These are phyloP conservation scores for Lentinula raphanica DNA, from an alignment of 768 basidiomycete species.

Conservation along the genomic window DNA sequence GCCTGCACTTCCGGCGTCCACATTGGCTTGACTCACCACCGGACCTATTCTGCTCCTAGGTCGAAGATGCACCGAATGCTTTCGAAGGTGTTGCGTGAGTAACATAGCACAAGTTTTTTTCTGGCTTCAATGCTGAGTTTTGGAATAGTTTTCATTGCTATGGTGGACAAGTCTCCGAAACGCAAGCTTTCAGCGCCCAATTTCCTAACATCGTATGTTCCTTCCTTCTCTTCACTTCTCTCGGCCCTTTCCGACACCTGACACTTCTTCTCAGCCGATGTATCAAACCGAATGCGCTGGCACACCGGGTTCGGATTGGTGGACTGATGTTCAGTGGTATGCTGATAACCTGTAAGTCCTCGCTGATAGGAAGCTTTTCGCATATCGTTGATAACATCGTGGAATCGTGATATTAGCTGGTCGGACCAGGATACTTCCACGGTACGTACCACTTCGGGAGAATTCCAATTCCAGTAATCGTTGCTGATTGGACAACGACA, in stretches of 20 bases:
- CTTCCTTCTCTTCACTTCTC: neutral
- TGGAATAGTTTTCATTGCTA: conserved; percentile 19
- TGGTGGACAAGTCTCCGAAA: conserved; percentile 28
- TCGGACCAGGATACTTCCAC: conserved; percentile 18
- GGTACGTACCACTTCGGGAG: conserved; percentile 12
- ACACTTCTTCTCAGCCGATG: neutral
- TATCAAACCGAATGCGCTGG: conserved; percentile 41
- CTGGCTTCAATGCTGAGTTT: no score
- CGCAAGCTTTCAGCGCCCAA: conserved; percentile 35
- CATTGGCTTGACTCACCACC: neutral
- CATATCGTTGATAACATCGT: neutral
- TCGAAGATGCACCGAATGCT: neutral
- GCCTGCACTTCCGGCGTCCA: neutral
- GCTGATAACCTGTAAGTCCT: conserved; percentile 34
- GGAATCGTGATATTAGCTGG: conserved; percentile 32
- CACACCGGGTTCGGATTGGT: conserved; percentile 42
- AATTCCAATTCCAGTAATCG: no score
- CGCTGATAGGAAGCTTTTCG: neutral
- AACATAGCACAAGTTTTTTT: no score
- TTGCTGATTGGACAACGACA: no score
- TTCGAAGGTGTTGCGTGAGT: neutral
- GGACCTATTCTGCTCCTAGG: neutral
- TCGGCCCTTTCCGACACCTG: neutral
- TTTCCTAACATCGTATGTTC: conserved; percentile 36
- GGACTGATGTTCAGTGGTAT: conserved; percentile 55